Conservation (phyloP, 805 yeast species). For the Lachancea nothofagi region DNA sequence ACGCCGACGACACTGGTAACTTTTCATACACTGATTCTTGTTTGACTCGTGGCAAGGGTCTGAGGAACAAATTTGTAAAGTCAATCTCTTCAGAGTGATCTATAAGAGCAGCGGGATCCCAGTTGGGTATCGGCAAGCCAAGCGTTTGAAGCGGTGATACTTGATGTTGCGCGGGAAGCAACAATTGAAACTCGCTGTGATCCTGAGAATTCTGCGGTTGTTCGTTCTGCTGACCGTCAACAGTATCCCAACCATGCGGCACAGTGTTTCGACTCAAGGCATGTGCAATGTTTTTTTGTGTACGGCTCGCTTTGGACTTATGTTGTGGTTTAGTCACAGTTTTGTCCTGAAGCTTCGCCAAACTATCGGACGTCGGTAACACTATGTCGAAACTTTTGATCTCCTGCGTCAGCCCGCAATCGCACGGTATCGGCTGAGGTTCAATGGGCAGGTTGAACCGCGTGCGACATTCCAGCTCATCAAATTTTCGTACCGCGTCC, state of each 20-base stretch:
- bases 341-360: conserved; percentile 6
- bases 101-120: conserved; percentile 2
- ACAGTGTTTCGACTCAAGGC: conserved; percentile 7
- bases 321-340: conserved; percentile 12
- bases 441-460: conserved; percentile 30
- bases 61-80: conserved; percentile 32
- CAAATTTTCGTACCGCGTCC: conserved; percentile 33
- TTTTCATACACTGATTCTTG: background rate
- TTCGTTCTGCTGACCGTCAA: background rate
- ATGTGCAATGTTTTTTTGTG: conserved; percentile 5
- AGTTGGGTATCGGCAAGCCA: background rate
- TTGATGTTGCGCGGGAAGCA: background rate
- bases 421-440: conserved; percentile 32
- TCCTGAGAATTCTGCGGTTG: background rate
- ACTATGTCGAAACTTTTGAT: conserved; percentile 32
- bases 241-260: conserved; percentile 3
- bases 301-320: conserved; percentile 5
- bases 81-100: conserved; percentile 28
- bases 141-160: background rate
- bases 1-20: background rate
- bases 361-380: conserved; percentile 25
- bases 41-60: conserved; percentile 16
- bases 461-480: conserved; percentile 33
- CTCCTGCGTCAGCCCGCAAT: conserved; percentile 35
- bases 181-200: background rate